These are phyloP conservation scores for Aspergillus asperescens DNA, from an alignment of 495 filamentous ascomycete species.

Conservation along the genomic window DNA sequence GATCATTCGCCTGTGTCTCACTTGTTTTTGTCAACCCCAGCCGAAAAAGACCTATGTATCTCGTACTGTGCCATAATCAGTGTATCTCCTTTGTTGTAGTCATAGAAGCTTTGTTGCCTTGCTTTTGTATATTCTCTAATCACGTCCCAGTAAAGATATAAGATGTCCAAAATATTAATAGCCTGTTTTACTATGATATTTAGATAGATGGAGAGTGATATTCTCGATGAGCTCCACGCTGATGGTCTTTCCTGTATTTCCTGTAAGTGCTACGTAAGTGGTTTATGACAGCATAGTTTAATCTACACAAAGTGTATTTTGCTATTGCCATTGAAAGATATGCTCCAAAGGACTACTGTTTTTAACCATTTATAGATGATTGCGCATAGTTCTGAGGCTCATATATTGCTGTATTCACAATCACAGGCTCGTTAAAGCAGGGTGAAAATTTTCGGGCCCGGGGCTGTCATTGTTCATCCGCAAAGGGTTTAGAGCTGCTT, in stretches of 20 bases:
- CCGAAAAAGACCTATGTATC: constrained; percentile 44
- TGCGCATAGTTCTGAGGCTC: not conserved
- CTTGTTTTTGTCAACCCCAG: constrained; percentile 35
- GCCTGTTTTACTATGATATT: no score
- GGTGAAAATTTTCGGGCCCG: not conserved
- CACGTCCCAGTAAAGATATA: not conserved
- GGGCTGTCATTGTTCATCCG: constrained; percentile 1
- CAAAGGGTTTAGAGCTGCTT: not conserved
- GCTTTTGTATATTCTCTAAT: not conserved
- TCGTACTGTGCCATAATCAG: constrained; percentile 50
- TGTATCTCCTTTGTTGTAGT: constrained; percentile 48
- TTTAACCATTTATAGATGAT: not conserved
- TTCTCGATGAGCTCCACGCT: no score
- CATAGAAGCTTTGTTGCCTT: constrained; percentile 31
- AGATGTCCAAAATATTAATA: not conserved
- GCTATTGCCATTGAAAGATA: not conserved
- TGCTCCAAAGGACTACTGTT: not conserved
- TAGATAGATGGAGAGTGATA: no score
- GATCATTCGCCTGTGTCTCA: constrained; percentile 28
- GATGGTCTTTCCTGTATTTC: not conserved
- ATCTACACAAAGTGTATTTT: not conserved
- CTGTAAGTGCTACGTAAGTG: constrained; percentile 5
- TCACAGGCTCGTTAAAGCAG: not conserved
- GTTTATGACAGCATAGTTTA: not conserved
- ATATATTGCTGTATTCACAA: not conserved